These are phyloP conservation scores for Globisporangium perplexum DNA, from an alignment of 352 stramenopile species.

Conservation along the genomic window DNA sequence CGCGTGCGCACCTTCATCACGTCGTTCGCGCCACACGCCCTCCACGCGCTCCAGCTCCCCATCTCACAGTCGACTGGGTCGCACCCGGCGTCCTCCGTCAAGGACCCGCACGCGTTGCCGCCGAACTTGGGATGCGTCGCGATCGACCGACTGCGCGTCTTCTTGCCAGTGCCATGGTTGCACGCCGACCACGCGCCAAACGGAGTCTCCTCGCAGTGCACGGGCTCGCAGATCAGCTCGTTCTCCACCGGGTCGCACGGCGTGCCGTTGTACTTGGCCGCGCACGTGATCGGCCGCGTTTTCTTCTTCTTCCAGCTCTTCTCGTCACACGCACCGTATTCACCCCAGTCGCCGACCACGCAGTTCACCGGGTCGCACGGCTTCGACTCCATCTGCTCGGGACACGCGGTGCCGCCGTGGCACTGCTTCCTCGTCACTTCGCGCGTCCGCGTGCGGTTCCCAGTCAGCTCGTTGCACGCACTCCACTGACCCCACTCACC, in stretches of 20 bases:
- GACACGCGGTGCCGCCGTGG: slow-evolving; percentile 30
- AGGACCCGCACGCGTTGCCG: slow-evolving; percentile 19
- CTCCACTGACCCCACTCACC: slow-evolving; percentile 39
- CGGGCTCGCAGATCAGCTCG: slow-evolving; percentile 38
- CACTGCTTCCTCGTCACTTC: slow-evolving; percentile 13
- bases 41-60: slow-evolving; percentile 25
- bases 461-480: slow-evolving; percentile 28
- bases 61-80: slow-evolving; percentile 47
- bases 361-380: slow-evolving; percentile 42
- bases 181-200: slow-evolving; percentile 30
- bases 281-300: slow-evolving; percentile 21
- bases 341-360: slow-evolving; percentile 29
- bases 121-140: slow-evolving; percentile 24
- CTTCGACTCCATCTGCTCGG: slow-evolving; percentile 24
- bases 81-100: slow-evolving; percentile 25
- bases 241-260: slow-evolving; percentile 39
- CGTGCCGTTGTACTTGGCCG: slow-evolving; percentile 31
- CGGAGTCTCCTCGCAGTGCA: slow-evolving; percentile 37
- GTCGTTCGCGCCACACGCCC: slow-evolving; percentile 22
- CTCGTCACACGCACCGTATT: slow-evolving; percentile 33
- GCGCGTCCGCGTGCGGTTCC: slow-evolving; percentile 34
- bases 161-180: slow-evolving; percentile 25
- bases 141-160: slow-evolving; percentile 28
- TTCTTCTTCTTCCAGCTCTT: slow-evolving; percentile 47
- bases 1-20: slow-evolving; percentile 25